Evolutionary conservation across 2,329 filamentous ascomycete species (phyloP), one percentile per base, ranked within the genome.

Genomic region (Leptodontidium sp.): DNA sequence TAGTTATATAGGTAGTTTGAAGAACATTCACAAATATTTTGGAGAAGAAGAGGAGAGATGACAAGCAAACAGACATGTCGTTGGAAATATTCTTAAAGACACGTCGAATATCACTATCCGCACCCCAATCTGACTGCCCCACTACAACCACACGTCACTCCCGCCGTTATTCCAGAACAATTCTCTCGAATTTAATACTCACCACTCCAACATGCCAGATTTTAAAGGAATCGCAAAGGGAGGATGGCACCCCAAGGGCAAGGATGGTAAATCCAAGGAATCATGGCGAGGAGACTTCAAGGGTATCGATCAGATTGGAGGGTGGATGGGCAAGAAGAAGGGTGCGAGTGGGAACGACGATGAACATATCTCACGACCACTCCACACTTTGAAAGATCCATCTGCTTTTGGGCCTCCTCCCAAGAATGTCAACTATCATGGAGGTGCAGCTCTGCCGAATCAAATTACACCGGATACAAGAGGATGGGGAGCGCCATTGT

Each of bases 391-490:
- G 24, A 89, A 86, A 79, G 90, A 93, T 75, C 90, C 89, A 1
- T 76, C 84, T 0, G 83, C 85, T 1, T 92, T 92, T 77, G 90
- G 85, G 0, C 89, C 90, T 45, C 90, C 90, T 50, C 90, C 90
- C 1, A 92, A 88, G 76, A 86, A 79, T 66, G 67, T 76, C 43
- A 75, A 75, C 47, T 77, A 75, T 64, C 73, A 79, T 69, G 77
- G 77, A 21, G 73, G 69, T 55, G 73, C 74, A 40, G 74, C 74
- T 61, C 58, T 75, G 29, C 75, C 77, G 57, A 75, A 75, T 63
- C 69, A 74, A 68, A 74, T 70, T n/a, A 75, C 75, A 9, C 76
- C 77, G 2, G 73, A 78, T 69, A 73, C 63, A 35, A 59, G 86
- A 72, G 80, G 83, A 15, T 78, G 81, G 38, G 82, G 83, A 63